Evolutionary conservation across 345 rosid species (phyloP).

Genomic region (Adansonia digitata): DNA sequence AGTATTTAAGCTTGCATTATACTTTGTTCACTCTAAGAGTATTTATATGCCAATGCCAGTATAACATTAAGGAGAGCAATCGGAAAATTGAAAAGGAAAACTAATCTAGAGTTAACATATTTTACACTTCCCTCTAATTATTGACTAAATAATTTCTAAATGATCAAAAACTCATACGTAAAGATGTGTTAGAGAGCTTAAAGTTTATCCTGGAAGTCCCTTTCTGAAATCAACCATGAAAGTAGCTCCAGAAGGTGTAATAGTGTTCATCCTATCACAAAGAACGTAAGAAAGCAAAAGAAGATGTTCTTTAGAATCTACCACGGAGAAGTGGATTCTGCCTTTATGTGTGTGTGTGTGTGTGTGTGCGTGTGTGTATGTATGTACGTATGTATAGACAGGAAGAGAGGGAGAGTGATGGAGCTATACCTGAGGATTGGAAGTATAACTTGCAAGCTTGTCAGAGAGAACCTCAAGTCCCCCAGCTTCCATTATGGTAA

Average conservation of each 20-base stretch:
- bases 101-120: neutral
- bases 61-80: neutral
- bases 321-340: neutral
- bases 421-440: conserved; percentile 45
- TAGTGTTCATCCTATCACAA: neutral
- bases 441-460: conserved; percentile 52
- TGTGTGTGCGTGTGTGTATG: too few species aligned
- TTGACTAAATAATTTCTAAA: neutral
- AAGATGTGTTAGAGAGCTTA: neutral
- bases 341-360: neutral
- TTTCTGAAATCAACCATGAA: neutral
- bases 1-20: neutral
- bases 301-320: neutral
- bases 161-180: neutral
- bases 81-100: neutral
- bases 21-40: neutral
- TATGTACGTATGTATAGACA: too few species aligned
- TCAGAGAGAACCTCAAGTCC: conserved; percentile 70
- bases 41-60: neutral
- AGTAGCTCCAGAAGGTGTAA: neutral
- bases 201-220: neutral
- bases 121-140: neutral
- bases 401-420: neutral
- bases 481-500: conserved; percentile 66
- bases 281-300: neutral